Percentiles rank a stretch among this genome's conserved stretches.
phyloP scores from a whole-genome alignment of 768 basidiomycete species.

The Gymnopilus junonius region DNA sequence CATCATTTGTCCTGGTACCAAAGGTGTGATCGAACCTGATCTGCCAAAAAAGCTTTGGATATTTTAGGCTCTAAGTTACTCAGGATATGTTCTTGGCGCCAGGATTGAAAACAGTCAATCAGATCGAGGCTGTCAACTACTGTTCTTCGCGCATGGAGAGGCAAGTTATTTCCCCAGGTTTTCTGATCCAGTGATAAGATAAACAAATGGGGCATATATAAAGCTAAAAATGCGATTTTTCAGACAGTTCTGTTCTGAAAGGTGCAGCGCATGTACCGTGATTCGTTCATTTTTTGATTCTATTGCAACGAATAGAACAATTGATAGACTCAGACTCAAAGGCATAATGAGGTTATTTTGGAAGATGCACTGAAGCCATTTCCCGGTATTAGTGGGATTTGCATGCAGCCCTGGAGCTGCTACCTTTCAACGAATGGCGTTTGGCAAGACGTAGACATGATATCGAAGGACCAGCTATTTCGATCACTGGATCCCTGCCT shows the following conservation, averaged over 20 bases:
- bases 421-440: background rate
- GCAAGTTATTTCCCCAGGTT: background rate
- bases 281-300: background rate
- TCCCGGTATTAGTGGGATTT: background rate
- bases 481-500: background rate
- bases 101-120: background rate
- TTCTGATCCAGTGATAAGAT: background rate
- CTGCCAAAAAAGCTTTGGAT: background rate
- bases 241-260: background rate
- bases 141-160: background rate
- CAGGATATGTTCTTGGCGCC: background rate
- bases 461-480: background rate
- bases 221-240: background rate
- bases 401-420: background rate
- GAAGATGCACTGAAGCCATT: background rate
- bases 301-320: background rate
- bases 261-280: background rate
- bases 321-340: background rate
- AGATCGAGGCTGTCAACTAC: background rate
- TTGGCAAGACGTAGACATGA: background rate
- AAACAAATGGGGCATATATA: background rate
- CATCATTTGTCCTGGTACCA: background rate
- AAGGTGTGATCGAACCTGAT: background rate
- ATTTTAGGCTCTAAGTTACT: background rate
- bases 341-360: background rate